Evolutionary conservation across 176 grass and related monocot species (phyloP).

Genomic region (Carex myosuroides): DNA sequence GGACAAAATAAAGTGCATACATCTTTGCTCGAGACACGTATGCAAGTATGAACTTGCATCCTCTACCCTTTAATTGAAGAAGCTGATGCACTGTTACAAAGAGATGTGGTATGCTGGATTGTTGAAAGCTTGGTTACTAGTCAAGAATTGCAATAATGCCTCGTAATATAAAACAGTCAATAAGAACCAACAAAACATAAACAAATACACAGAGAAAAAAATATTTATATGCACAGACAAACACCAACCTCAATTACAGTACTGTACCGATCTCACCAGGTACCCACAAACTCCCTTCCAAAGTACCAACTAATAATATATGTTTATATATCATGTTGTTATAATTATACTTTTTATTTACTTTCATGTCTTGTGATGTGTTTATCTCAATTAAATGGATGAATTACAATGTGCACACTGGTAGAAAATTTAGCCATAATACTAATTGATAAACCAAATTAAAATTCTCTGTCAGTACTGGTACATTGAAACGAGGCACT

Average conservation of each 20-base stretch:
- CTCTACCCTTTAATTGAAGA: slow-evolving; percentile 38
- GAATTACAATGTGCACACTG: background rate
- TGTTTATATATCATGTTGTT: background rate
- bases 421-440: background rate
- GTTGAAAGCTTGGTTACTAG: slow-evolving; percentile 82
- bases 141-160: slow-evolving; percentile 39
- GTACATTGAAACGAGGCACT: background rate
- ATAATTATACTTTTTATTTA: background rate
- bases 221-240: background rate
- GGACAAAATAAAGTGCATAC: slow-evolving; percentile 48
- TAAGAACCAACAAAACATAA: slow-evolving; percentile 12
- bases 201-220: background rate
- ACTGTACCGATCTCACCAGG: background rate
- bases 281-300: background rate
- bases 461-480: background rate
- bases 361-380: background rate
- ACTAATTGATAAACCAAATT: background rate
- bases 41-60: slow-evolving; percentile 86
- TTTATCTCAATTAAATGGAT: background rate
- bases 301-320: background rate
- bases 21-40: slow-evolving; percentile 84
- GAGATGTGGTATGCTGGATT: slow-evolving; percentile 76
- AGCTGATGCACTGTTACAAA: slow-evolving; percentile 72
- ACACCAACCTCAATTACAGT: background rate
- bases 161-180: slow-evolving; percentile 5